Conservation (phyloP, 2,329 filamentous ascomycete species). For the Penicillium paneum region DNA sequence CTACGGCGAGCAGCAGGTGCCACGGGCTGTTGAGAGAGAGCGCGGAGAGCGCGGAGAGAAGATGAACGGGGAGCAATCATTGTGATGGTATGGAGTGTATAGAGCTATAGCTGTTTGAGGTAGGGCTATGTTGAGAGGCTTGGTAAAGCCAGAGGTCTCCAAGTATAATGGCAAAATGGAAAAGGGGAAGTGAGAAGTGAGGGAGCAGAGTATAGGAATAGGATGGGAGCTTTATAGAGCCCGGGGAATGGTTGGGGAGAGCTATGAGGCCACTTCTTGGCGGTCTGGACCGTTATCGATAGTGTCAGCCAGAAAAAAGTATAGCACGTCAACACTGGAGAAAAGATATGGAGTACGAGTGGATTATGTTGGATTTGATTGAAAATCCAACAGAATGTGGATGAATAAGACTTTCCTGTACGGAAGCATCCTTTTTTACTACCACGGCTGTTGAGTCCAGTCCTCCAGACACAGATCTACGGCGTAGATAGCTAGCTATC, state of each 20-base stretch:
- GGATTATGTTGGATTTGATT: neutral
- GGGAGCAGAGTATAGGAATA: neutral
- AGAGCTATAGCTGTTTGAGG: neutral
- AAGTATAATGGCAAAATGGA: neutral
- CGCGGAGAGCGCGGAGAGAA: slow-evolving; percentile 46
- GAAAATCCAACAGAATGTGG: no score
- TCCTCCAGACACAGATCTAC: slow-evolving; percentile 10
- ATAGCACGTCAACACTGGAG: slow-evolving; percentile 10
- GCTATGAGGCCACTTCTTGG: slow-evolving; percentile 24
- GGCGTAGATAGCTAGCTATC: slow-evolving; percentile 7
- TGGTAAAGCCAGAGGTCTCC: neutral
- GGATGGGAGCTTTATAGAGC: slow-evolving; percentile 16
- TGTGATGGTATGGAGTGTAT: slow-evolving; percentile 6
- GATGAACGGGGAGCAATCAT: slow-evolving; percentile 48
- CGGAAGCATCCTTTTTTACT: neutral
- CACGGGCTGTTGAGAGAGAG: slow-evolving; percentile 40
- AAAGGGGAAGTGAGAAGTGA: neutral
- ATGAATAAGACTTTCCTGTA: neutral
- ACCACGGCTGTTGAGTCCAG: neutral
- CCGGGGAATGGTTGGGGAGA: slow-evolving; percentile 27
- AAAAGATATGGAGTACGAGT: neutral
- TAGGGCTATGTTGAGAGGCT: neutral
- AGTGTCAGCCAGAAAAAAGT: neutral
- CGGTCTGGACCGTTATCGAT: slow-evolving; percentile 23
- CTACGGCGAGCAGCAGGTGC: slow-evolving; percentile 44